Percentiles rank a stretch among this genome's conserved stretches.
Evolutionary conservation across 2,329 filamentous ascomycete species (phyloP).

Genomic region (Cladophialophora carrionii): DNA sequence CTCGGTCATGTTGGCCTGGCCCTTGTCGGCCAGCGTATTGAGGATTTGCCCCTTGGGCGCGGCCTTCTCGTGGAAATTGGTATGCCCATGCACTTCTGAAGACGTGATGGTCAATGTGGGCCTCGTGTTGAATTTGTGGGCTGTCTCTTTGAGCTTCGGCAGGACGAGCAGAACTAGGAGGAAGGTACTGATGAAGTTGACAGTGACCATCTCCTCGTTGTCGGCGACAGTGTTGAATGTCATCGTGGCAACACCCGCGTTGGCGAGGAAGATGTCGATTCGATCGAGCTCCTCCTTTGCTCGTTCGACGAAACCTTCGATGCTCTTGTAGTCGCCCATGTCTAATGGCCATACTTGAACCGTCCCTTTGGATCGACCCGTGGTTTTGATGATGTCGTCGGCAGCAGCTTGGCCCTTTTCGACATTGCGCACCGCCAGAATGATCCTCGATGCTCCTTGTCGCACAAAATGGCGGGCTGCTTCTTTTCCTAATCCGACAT

Average conservation of each 20-base stretch:
- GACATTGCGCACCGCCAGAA: background rate
- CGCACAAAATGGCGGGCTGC: background rate
- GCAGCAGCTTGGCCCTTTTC: background rate
- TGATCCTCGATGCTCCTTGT: background rate
- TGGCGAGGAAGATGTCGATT: constrained; percentile 80
- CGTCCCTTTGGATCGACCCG: background rate
- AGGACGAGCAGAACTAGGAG: constrained; percentile 35
- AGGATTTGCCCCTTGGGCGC: background rate
- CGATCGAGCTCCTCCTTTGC: constrained; percentile 42
- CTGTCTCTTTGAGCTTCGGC: constrained; percentile 29
- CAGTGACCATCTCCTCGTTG: constrained; percentile 37
- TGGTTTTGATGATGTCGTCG: background rate
- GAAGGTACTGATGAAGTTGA: constrained; percentile 37
- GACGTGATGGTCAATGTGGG: constrained; percentile 32
- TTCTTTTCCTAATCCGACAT: background rate
- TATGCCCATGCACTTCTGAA: constrained; percentile 33
- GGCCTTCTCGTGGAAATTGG: background rate
- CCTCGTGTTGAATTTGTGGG: constrained; percentile 33
- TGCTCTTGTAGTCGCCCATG: constrained; percentile 1
- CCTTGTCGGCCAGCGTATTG: background rate
- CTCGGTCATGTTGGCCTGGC: constrained; percentile 31
- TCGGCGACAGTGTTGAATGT: background rate
- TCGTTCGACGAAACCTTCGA: background rate
- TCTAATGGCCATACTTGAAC: background rate
- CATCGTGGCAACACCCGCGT: constrained; percentile 68